Percentiles rank a stretch among this genome's conserved stretches.
These are phyloP conservation scores for Solanum acaule DNA, from an alignment of 257 asterid genomes.

Conservation along the genomic window DNA sequence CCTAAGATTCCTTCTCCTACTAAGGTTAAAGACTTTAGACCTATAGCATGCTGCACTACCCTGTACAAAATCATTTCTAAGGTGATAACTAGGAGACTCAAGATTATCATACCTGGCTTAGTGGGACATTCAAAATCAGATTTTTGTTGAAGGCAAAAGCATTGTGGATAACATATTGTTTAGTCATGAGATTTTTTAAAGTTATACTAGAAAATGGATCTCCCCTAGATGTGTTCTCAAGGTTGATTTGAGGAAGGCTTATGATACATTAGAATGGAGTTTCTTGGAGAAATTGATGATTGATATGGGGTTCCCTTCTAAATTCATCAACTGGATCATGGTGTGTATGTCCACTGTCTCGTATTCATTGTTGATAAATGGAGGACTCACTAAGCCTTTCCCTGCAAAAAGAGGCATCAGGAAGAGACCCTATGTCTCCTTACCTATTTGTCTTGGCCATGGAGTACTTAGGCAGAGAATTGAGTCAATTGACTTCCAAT, in stretches of 20 bases:
- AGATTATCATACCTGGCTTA: no score
- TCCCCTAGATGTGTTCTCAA: neutral
- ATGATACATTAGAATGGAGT: neutral
- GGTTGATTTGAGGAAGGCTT: neutral
- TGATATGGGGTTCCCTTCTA: neutral
- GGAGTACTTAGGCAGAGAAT: neutral
- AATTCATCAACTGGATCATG: neutral
- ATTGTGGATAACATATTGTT: neutral
- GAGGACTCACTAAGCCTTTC: neutral
- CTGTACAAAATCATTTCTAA: neutral
- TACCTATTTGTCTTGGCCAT: neutral
- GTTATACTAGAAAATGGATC: no score
- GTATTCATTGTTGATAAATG: neutral
- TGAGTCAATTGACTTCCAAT: neutral
- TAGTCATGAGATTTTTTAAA: neutral
- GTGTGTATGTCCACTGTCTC: neutral
- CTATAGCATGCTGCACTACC: neutral
- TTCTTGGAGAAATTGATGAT: neutral
- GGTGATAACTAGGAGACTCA: neutral
- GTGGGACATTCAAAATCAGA: neutral
- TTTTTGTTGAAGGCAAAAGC: neutral
- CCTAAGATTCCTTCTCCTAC: neutral
- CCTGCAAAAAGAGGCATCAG: neutral
- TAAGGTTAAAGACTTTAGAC: neutral
- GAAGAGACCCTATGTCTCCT: neutral